A percentile compares a stretch with the other conserved stretches of the same genome.
phyloP scores from a whole-genome alignment of 345 rosid species.

The Bruguiera parviflora region DNA sequence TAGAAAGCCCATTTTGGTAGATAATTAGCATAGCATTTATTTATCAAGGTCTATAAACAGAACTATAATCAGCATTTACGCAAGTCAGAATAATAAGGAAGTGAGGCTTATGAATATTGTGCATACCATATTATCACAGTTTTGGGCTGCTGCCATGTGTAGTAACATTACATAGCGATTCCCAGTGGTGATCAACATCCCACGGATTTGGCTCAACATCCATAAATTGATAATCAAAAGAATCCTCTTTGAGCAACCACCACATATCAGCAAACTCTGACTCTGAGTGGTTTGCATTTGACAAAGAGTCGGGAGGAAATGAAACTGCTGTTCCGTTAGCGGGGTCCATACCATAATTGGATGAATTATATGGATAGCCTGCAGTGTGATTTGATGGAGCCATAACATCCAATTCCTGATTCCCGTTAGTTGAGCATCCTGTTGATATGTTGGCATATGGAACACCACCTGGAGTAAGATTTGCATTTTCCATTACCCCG shows the following conservation, averaged over 20 bases:
- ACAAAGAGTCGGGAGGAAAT: neutral
- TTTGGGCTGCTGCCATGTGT: neutral
- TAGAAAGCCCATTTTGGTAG: no score
- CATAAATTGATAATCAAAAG: neutral
- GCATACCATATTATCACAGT: neutral
- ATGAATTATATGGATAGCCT: neutral
- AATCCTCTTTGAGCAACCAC: constrained; percentile 15
- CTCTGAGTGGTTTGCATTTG: neutral
- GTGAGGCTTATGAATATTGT: no score
- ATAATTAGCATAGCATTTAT: no score
- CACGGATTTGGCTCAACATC: neutral
- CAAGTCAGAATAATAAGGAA: no score
- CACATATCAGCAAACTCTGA: neutral
- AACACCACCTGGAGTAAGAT: neutral
- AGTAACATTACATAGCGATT: constrained; percentile 8
- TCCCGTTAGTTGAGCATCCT: neutral
- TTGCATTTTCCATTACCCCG: neutral
- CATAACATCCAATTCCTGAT: neutral
- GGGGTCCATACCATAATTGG: neutral
- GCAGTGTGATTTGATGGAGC: neutral
- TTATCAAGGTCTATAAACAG: no score
- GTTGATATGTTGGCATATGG: neutral
- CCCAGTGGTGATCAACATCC: constrained; percentile 22
- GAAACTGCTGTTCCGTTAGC: neutral
- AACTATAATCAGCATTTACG: no score